These are phyloP conservation scores for Pseudoneurospora amorphoporcata DNA, from an alignment of 495 filamentous ascomycete genomes.

Conservation along the genomic window DNA sequence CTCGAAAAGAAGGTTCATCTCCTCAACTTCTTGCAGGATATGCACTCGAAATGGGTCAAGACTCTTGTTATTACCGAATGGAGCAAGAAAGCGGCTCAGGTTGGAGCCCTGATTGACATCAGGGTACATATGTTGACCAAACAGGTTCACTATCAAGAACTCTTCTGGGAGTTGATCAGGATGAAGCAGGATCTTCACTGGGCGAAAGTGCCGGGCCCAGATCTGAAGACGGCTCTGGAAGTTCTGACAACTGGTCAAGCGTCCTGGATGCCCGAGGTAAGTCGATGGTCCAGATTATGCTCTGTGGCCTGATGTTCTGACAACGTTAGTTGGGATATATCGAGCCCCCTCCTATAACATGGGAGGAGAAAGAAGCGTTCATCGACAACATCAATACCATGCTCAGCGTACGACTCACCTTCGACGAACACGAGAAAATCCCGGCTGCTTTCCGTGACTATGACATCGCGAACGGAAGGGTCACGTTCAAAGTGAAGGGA, in stretches of 20 bases:
- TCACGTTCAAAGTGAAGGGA: slow-evolving; percentile 68
- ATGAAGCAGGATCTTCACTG: slow-evolving; percentile 56
- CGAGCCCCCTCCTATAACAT: slow-evolving; percentile 57
- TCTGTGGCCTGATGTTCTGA: slow-evolving; percentile 2
- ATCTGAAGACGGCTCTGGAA: slow-evolving; percentile 80
- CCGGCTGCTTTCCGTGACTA: slow-evolving; percentile 65
- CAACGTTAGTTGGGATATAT: slow-evolving; percentile 60
- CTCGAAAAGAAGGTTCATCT: slow-evolving; percentile 68
- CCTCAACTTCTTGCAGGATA: slow-evolving; percentile 55
- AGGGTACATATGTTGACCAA: slow-evolving; percentile 57
- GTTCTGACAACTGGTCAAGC: slow-evolving; percentile 67
- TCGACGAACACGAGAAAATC: slow-evolving; percentile 69
- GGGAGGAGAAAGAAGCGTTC: slow-evolving; percentile 53
- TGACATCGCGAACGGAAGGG: slow-evolving; percentile 64
- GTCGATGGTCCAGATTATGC: slow-evolving; percentile 13
- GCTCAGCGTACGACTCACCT: slow-evolving; percentile 65
- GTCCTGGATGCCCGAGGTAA: slow-evolving; percentile 65
- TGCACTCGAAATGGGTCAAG: slow-evolving; percentile 67
- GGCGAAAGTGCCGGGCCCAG: slow-evolving; percentile 71
- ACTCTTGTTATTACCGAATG: slow-evolving; percentile 78
- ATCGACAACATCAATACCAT: slow-evolving; percentile 73
- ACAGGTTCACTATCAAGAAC: slow-evolving; percentile 42
- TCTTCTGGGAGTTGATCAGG: slow-evolving; percentile 51
- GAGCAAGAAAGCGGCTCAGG: slow-evolving; percentile 65
- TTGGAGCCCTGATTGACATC: slow-evolving; percentile 78